Evolutionary conservation across 2,329 filamentous ascomycete genomes (phyloP).

Genomic region (Xylaria digitata): DNA sequence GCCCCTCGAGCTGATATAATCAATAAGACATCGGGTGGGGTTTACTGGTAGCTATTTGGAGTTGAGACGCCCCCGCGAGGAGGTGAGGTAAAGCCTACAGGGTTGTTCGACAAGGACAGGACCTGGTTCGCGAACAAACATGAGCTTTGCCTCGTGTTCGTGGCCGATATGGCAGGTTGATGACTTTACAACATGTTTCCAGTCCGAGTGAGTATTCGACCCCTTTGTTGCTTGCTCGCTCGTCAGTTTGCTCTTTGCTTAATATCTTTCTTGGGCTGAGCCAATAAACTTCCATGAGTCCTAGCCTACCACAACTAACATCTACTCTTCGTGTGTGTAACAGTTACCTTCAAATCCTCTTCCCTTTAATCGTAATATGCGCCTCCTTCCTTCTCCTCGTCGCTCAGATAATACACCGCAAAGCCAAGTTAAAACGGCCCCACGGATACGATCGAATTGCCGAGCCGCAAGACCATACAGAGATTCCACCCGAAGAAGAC

Average conservation of each 20-base stretch:
- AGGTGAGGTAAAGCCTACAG: slow-evolving; percentile 28
- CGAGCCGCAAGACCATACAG: slow-evolving; percentile 62
- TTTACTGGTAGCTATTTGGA: slow-evolving; percentile 21
- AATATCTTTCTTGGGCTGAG: slow-evolving; percentile 1
- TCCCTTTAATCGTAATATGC: slow-evolving; percentile 78
- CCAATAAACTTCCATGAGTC: background rate
- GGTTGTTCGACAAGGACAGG: slow-evolving; percentile 25
- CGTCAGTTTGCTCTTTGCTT: background rate
- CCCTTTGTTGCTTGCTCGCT: background rate
- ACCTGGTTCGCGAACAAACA: slow-evolving; percentile 43
- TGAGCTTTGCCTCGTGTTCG: slow-evolving; percentile 64
- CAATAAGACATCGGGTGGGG: slow-evolving; percentile 21
- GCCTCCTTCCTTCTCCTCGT: slow-evolving; percentile 76
- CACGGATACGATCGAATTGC: slow-evolving; percentile 69
- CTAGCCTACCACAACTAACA: slow-evolving; percentile 12
- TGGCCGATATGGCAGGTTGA: slow-evolving; percentile 72
- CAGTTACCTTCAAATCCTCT: slow-evolving; percentile 82
- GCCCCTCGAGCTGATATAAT: slow-evolving; percentile 26
- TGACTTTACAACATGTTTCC: slow-evolving; percentile 73
- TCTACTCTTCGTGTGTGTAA: slow-evolving; percentile 27
- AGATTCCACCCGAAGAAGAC: slow-evolving; percentile 61
- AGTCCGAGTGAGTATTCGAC: slow-evolving; percentile 69
- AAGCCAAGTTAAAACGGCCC: slow-evolving; percentile 63
- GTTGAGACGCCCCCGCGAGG: slow-evolving; percentile 29
- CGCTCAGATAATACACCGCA: slow-evolving; percentile 66